These are phyloP conservation scores for Clarireedia homoeocarpa DNA, from an alignment of 2,329 filamentous ascomycete species.

Conservation along the genomic window DNA sequence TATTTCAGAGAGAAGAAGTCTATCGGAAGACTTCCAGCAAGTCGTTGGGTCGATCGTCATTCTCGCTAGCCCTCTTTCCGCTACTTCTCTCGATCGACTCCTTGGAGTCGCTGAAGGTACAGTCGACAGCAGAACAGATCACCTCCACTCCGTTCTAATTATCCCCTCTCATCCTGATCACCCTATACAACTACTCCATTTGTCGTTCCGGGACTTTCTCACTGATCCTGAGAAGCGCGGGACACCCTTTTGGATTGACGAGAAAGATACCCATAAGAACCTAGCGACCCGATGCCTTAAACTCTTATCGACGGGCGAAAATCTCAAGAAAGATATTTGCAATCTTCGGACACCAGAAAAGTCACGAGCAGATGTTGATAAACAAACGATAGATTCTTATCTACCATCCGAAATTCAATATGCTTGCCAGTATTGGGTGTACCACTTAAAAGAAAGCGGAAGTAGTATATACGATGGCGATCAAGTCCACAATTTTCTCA, in stretches of 20 bases:
- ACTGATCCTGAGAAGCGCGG: conserved; percentile 10
- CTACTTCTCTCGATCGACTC: neutral
- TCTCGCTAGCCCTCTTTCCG: conserved; percentile 4
- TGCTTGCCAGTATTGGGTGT: conserved; percentile 16
- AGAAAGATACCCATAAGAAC: conserved; percentile 26
- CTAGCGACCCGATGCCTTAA: conserved; percentile 32
- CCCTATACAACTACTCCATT: conserved; percentile 1
- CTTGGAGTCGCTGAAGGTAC: neutral
- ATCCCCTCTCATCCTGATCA: neutral
- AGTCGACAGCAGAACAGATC: neutral
- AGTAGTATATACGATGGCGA: conserved; percentile 24
- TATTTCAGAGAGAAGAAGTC: neutral
- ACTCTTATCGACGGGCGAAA: conserved; percentile 25
- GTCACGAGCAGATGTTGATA: conserved; percentile 31
- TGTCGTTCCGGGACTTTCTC: conserved; percentile 15
- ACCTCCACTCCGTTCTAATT: conserved; percentile 2
- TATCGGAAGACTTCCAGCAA: neutral
- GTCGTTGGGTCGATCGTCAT: conserved; percentile 2
- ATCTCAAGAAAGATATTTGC: conserved; percentile 33
- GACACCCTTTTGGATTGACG: conserved; percentile 31
- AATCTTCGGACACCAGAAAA: conserved; percentile 17
- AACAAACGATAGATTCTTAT: conserved; percentile 16
- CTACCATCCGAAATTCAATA: conserved; percentile 28
- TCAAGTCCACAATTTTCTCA: conserved; percentile 31
- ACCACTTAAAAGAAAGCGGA: conserved; percentile 18